phyloP scores from a whole-genome alignment of 108 stramenopile species.

The Fragilaria crotonensis region DNA sequence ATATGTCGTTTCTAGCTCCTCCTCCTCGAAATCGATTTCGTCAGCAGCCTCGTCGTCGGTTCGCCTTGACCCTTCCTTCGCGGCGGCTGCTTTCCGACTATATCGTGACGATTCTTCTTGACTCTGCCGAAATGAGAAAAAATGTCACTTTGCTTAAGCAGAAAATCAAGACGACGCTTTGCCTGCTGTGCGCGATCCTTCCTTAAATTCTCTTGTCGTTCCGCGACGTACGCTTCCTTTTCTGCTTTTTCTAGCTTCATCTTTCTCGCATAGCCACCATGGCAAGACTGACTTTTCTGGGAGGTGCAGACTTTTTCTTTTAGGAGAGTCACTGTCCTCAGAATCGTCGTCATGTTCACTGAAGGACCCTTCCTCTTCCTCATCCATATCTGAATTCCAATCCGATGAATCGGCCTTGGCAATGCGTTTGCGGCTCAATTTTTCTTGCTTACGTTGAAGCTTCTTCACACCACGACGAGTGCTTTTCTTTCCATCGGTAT shows the following conservation, averaged over 20 bases:
- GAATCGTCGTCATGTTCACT: conserved; percentile 36
- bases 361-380: conserved; percentile 26
- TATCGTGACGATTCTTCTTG: conserved; percentile 59
- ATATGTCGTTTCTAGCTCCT: conserved; percentile 69
- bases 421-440: conserved; percentile 12
- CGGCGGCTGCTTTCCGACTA: conserved; percentile 17
- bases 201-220: conserved; percentile 63
- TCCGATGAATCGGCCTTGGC: conserved; percentile 24
- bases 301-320: conserved; percentile 29
- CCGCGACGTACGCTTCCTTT: conserved; percentile 63
- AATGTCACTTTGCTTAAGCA: conserved; percentile 93
- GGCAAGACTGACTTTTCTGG: conserved; percentile 32
- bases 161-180: conserved; percentile 86
- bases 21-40: conserved; percentile 49
- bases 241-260: conserved; percentile 44
- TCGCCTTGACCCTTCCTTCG: background rate
- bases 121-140: conserved; percentile 92
- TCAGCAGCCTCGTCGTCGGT: background rate
- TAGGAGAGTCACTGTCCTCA: conserved; percentile 13
- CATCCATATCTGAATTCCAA: conserved; percentile 33
- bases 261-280: conserved; percentile 37
- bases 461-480: conserved; percentile 35
- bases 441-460: conserved; percentile 36
- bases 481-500: conserved; percentile 22
- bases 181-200: conserved; percentile 69